Evolutionary conservation across 768 basidiomycete genomes (phyloP), one percentile per base, ranked within the genome.

Genomic region (Cystofilobasidium ferigula): DNA sequence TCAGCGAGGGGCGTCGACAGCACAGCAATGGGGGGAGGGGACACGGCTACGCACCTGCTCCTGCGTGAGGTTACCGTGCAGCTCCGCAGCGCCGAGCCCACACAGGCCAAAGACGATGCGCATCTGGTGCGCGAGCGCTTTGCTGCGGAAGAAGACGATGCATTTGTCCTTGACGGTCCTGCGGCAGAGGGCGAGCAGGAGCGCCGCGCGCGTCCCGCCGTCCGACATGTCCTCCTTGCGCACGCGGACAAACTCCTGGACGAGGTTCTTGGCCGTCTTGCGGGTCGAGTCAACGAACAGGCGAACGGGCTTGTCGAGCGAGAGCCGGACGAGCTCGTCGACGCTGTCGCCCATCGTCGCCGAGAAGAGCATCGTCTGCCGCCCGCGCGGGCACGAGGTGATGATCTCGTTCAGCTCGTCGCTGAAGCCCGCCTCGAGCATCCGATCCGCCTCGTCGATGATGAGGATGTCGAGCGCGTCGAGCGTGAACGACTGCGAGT

Each of bases 341-440:
- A 98, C 87, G 1, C 88, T 87, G 76, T 99, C 95, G 5, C 93
- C 97, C 88, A 98, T 98, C 0, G 95, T 99, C 2, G 95, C 95
- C 0, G 92, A 95, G 77, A 99, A 99, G 42, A 99, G 81, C 91
- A 99, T 94, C 4, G 95, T 98, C 75, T 98, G 95, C 42, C 95
- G 83, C 18, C 73, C 74, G 62, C 76, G 68, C 1, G 92, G 92
- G 74, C 92, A 95, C 22, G 88, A 83, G 71, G 85, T 86, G 77
- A 98, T 85, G 71, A 99, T 95, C 77, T 99, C 95, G 22, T 83
- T 79, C 38, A 99, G 80, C 75, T 98, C 95, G 74, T 93, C 95
- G 9, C 87, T 84, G 78, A 98, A 99, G 32, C 93, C 95, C 75
- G 78, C 78, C 70, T 80, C 79, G 38, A 99, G 83, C 89, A 99